Conservation (phyloP, 305 asterid species). For the Salvia sclarea region DNA sequence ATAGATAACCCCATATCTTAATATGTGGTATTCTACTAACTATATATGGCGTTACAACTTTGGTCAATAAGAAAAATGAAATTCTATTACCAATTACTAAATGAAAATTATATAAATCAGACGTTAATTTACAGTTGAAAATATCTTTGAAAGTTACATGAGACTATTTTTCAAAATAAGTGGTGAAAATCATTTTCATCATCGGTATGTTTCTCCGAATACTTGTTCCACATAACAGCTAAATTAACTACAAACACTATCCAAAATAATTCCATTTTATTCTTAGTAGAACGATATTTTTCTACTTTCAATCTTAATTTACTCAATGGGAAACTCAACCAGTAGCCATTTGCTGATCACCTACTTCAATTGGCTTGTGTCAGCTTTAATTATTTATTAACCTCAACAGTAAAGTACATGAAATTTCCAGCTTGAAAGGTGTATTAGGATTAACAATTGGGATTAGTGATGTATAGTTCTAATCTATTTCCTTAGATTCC, state of each 20-base stretch:
- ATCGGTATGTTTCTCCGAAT: background rate
- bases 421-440: conserved; percentile 29
- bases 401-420: background rate
- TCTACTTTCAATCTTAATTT: background rate
- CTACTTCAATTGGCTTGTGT: background rate
- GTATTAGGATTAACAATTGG: conserved; percentile 18
- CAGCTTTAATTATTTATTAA: background rate
- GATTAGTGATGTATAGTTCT: conserved; percentile 22
- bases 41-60: background rate
- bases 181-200: background rate
- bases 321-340: background rate
- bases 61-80: background rate
- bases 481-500: conserved; percentile 16
- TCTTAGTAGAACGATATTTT: too few relatives aligned
- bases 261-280: too few relatives aligned
- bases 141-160: background rate
- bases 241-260: too few relatives aligned
- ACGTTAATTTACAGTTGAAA: background rate
- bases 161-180: background rate
- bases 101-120: background rate
- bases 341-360: background rate
- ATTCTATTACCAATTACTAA: background rate
- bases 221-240: background rate
- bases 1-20: background rate
- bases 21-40: background rate